phyloP scores from a whole-genome alignment of 192 early-diverging fungal species.

The Rhizoclosmatium globosum region DNA sequence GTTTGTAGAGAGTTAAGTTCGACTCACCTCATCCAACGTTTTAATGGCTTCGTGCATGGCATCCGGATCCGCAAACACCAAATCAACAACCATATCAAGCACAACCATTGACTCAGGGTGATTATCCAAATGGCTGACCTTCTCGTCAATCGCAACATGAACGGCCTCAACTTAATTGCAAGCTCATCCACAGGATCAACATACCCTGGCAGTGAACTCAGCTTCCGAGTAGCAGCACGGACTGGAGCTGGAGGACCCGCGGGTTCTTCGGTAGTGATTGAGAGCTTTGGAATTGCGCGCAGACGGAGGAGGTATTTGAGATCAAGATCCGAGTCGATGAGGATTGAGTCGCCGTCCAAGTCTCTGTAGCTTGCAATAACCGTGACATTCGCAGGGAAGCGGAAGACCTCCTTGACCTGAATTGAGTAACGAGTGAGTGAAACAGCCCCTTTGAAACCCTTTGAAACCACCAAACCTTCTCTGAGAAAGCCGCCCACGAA shows the following conservation, averaged over 20 bases:
- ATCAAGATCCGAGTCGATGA: constrained; percentile 11
- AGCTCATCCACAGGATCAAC: not conserved
- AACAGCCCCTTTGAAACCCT: not conserved
- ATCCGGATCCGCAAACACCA: not conserved
- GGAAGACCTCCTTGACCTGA: constrained; percentile 3
- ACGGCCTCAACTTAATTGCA: not conserved
- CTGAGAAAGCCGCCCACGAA: not conserved
- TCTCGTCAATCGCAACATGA: not conserved
- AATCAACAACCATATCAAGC: constrained; percentile 10
- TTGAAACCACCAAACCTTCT: constrained; percentile 3
- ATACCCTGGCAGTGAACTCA: not conserved
- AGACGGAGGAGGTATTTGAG: not conserved
- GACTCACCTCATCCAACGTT: constrained; percentile 17
- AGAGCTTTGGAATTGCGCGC: not conserved
- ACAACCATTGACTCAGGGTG: not conserved
- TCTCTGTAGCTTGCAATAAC: constrained; percentile 5
- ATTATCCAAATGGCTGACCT: not conserved
- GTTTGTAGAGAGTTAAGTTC: not conserved
- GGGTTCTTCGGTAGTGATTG: not conserved
- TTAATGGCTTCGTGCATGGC: constrained; percentile 8
- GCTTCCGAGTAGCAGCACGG: no score
- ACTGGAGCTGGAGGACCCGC: not conserved
- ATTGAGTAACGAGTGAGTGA: not conserved
- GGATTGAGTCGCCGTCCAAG: constrained; percentile 9
- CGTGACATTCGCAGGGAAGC: not conserved